A percentile compares a stretch with the other conserved stretches of the same genome.
Evolutionary conservation across 768 basidiomycete genomes (phyloP).

Genomic region (Pulveroboletus sp.): DNA sequence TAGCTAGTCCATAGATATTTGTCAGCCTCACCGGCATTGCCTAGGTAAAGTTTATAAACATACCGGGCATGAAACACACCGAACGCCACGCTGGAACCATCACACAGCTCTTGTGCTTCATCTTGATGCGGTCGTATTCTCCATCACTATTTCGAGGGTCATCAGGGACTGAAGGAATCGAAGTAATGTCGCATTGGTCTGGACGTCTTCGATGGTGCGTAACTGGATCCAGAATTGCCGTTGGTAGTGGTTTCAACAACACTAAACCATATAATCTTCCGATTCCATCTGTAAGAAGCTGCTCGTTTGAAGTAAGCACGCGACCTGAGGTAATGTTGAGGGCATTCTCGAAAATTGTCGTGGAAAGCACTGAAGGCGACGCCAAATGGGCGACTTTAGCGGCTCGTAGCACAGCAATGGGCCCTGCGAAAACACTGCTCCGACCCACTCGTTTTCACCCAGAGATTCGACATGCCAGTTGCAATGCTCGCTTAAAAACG

Average conservation of each 20-base stretch:
- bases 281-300: slow-evolving; percentile 16
- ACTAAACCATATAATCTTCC: slow-evolving; percentile 6
- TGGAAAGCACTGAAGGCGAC: slow-evolving; percentile 6
- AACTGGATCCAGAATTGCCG: slow-evolving; percentile 2
- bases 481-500: slow-evolving; percentile 16
- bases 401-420: slow-evolving; percentile 14
- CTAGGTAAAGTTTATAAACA: slow-evolving; percentile 5
- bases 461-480: slow-evolving; percentile 5
- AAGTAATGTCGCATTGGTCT: slow-evolving; percentile 9
- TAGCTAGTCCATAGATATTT: slow-evolving; percentile 15
- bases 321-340: neutral
- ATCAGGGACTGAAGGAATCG: too few relatives aligned
- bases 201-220: slow-evolving; percentile 2
- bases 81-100: slow-evolving; percentile 15
- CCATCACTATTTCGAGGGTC: slow-evolving; percentile 3
- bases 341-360: slow-evolving; percentile 10
- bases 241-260: neutral
- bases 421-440: slow-evolving; percentile 15
- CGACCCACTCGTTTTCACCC: slow-evolving; percentile 14
- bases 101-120: slow-evolving; percentile 12
- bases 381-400: slow-evolving; percentile 9
- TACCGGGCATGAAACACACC: slow-evolving; percentile 16
- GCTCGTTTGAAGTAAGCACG: slow-evolving; percentile 5
- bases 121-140: slow-evolving; percentile 5
- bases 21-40: slow-evolving; percentile 17